A percentile compares a stretch with the other conserved stretches of the same genome.
phyloP scores from a whole-genome alignment of 352 stramenopile genomes.

The Blastocystis sp. region DNA sequence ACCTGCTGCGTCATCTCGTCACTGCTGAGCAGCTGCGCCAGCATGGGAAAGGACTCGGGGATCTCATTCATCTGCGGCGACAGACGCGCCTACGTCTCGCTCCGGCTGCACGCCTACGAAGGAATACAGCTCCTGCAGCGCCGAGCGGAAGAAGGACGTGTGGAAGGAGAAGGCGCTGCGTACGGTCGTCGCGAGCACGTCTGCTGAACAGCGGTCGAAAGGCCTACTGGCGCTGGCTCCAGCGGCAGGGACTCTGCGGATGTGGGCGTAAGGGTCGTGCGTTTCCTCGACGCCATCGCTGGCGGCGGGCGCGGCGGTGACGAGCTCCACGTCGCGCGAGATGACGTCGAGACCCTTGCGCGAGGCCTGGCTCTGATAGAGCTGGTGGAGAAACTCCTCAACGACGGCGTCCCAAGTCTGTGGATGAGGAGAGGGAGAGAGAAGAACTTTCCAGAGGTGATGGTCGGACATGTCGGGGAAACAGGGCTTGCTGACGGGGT shows the following conservation, averaged over 20 bases:
- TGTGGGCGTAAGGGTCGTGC: not conserved
- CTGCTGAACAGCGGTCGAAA: not conserved
- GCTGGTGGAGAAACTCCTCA: constrained; percentile 12
- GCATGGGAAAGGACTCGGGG: constrained; percentile 31
- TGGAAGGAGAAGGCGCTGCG: constrained; percentile 2
- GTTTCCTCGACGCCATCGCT: not conserved
- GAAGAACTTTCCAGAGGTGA: constrained; percentile 9
- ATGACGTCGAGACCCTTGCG: not conserved
- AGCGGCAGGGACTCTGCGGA: not conserved
- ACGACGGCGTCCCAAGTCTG: constrained; percentile 51
- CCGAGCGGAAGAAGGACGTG: constrained; percentile 39
- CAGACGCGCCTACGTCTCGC: not conserved
- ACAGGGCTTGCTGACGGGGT: constrained; percentile 18
- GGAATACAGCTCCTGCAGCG: not conserved
- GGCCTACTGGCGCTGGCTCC: not conserved
- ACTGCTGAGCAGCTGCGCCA: constrained; percentile 31
- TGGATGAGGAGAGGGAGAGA: not conserved
- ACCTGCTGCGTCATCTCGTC: constrained; percentile 49
- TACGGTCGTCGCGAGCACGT: not conserved
- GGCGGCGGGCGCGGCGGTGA: too few relatives aligned
- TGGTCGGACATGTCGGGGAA: constrained; percentile 18
- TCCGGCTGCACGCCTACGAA: not conserved
- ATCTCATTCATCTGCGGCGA: not conserved
- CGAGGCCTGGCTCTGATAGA: not conserved
- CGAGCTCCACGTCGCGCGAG: not conserved